phyloP scores from a whole-genome alignment of 1,139 yeast species.

The Zygosaccharomyces pseudobailii region DNA sequence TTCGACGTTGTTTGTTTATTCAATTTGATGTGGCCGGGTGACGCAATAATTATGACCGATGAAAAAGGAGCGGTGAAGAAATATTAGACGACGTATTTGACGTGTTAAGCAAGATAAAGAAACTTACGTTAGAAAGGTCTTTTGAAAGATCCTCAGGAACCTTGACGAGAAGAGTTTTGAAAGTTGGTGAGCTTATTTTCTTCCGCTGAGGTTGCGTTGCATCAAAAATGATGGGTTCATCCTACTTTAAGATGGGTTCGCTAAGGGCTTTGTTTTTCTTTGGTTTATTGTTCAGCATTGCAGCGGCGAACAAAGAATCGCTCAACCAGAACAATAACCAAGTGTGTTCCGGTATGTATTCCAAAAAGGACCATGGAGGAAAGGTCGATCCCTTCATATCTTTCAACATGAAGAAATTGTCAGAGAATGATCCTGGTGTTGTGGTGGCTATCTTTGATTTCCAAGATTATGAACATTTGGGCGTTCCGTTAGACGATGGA shows the following conservation, averaged over 20 bases:
- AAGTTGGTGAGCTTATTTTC: neutral
- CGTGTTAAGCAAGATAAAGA: neutral
- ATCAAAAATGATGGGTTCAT: neutral
- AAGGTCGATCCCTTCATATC: conserved; percentile 57
- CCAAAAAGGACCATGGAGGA: conserved; percentile 87
- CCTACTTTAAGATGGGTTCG: neutral
- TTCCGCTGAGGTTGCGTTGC: neutral
- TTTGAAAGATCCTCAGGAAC: neutral
- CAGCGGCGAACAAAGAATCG: conserved; percentile 44
- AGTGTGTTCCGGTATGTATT: conserved; percentile 85
- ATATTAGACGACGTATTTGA: neutral
- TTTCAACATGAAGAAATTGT: conserved; percentile 42
- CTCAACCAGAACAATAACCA: conserved; percentile 51
- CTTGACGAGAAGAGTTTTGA: neutral
- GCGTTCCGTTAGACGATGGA: conserved; percentile 39
- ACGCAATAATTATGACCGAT: neutral
- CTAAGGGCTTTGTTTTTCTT: neutral
- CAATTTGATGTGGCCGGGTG: neutral
- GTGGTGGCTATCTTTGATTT: conserved; percentile 79
- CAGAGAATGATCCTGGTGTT: conserved; percentile 41
- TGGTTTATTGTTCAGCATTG: conserved; percentile 10
- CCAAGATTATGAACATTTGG: conserved; percentile 67
- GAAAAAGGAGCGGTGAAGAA: neutral
- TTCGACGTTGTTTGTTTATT: neutral
- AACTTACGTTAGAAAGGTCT: neutral